These are phyloP conservation scores for Backusella parvicylindrica DNA, from an alignment of 192 early-diverging fungal species.

Conservation along the genomic window DNA sequence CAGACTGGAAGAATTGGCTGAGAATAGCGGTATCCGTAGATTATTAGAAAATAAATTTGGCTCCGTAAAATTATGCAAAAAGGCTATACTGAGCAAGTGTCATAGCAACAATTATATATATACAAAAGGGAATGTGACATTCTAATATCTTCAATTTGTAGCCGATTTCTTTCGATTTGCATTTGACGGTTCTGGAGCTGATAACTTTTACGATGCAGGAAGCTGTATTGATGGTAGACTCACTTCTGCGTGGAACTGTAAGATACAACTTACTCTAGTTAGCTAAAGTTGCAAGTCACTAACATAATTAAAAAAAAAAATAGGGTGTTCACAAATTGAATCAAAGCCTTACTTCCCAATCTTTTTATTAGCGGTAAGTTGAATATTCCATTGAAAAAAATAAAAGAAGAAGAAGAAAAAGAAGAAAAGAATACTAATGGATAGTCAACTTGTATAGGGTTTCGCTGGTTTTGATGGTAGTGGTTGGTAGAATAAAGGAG, in stretches of 20 bases:
- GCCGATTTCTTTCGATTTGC: conserved; percentile 94
- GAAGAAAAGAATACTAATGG: neutral
- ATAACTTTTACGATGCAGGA: conserved; percentile 89
- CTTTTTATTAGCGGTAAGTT: conserved; percentile 75
- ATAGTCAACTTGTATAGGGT: conserved; percentile 34
- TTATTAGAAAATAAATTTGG: conserved; percentile 76
- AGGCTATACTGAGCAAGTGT: conserved; percentile 53
- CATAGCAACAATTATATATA: neutral
- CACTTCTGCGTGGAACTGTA: conserved; percentile 88
- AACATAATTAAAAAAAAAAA: neutral
- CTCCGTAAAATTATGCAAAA: conserved; percentile 55
- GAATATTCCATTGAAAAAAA: neutral
- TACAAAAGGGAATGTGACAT: neutral
- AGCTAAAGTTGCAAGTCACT: neutral
- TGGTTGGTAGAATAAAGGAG: conserved; percentile 27
- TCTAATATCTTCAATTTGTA: conserved; percentile 26
- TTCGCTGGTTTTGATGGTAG: conserved; percentile 80
- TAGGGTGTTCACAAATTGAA: conserved; percentile 80
- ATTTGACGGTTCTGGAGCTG: conserved; percentile 95
- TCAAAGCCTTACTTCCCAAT: conserved; percentile 91
- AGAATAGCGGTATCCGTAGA: conserved; percentile 53
- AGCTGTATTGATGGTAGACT: conserved; percentile 94
- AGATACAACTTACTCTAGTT: neutral
- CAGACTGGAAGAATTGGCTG: conserved; percentile 58
- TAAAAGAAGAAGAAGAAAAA: neutral